Conservation (phyloP, 2,329 filamentous ascomycete genomes). For the Colletotrichum truncatum region DNA sequence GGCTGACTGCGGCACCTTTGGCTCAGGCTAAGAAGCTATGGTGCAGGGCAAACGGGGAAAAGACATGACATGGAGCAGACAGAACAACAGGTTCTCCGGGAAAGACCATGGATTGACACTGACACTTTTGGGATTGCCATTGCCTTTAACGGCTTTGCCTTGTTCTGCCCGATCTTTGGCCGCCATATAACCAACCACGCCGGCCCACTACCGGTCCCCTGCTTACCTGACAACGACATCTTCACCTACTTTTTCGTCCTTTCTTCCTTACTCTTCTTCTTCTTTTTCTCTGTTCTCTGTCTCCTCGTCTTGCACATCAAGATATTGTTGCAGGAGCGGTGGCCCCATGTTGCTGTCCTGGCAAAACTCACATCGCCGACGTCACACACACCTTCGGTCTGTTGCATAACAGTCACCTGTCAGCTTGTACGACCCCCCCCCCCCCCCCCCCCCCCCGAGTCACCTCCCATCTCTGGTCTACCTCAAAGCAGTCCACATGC, state of each 20-base stretch:
- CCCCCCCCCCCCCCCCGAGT: too few species aligned
- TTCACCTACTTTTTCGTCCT: conserved; percentile 6
- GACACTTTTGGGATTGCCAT: conserved; percentile 2
- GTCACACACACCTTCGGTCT: conserved; percentile 11
- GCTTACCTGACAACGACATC: background rate
- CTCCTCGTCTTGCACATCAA: background rate
- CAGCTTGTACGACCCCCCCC: background rate
- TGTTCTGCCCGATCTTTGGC: background rate
- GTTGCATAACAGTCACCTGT: conserved; percentile 6
- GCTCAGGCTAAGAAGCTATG: background rate
- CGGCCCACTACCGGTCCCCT: background rate
- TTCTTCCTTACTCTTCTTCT: background rate
- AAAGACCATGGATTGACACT: conserved; percentile 20
- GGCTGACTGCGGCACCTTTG: background rate
- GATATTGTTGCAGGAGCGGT: background rate
- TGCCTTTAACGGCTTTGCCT: background rate
- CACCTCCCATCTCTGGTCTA: background rate
- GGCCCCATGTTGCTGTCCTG: conserved; percentile 16
- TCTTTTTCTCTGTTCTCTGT: background rate
- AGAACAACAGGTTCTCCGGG: background rate
- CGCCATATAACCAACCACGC: conserved; percentile 8
- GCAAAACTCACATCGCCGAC: background rate
- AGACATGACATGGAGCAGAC: background rate
- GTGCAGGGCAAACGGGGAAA: background rate
- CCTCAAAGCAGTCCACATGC: background rate